Conservation (phyloP, 768 basidiomycete genomes). For the Leccinum aurantiacum region DNA sequence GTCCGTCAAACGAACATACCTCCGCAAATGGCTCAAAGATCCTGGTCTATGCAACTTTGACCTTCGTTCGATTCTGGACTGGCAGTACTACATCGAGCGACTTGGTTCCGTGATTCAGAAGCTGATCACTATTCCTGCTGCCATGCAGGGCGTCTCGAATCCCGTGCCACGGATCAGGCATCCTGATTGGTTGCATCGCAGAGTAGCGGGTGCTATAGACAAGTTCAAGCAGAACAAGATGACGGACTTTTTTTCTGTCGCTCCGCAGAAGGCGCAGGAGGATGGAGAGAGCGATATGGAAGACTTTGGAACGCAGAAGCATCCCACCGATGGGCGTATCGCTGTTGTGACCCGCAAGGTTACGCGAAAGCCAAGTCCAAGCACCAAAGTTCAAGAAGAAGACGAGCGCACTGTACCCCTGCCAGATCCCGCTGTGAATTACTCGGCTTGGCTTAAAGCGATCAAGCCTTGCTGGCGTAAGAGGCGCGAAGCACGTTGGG, state of each 20-base stretch:
- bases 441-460: slow-evolving; percentile 73
- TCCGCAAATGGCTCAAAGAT: slow-evolving; percentile 97
- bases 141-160: slow-evolving; percentile 95
- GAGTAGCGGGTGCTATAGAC: slow-evolving; percentile 87
- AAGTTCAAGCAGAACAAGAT: slow-evolving; percentile 99
- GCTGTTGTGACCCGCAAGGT: slow-evolving; percentile 55
- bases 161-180: slow-evolving; percentile 95
- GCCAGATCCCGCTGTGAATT: slow-evolving; percentile 67
- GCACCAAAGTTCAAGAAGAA: slow-evolving; percentile 38
- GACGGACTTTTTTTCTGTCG: slow-evolving; percentile 80
- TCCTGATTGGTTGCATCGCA: slow-evolving; percentile 94
- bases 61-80: slow-evolving; percentile 91
- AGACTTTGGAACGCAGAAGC: slow-evolving; percentile 42
- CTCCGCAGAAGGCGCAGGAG: slow-evolving; percentile 12
- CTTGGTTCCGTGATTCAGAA: slow-evolving; percentile 98
- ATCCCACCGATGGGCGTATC: slow-evolving; percentile 39
- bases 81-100: slow-evolving; percentile 98
- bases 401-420: slow-evolving; percentile 34
- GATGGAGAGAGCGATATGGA: slow-evolving; percentile 55
- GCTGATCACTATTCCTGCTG: slow-evolving; percentile 97
- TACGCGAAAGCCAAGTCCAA: slow-evolving; percentile 41
- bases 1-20: slow-evolving; percentile 81
- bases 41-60: slow-evolving; percentile 85
- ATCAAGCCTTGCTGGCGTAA: slow-evolving; percentile 80
- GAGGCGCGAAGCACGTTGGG: slow-evolving; percentile 48